Evolutionary conservation across 345 rosid genomes (phyloP).

Genomic region (Corchorus olitorius): DNA sequence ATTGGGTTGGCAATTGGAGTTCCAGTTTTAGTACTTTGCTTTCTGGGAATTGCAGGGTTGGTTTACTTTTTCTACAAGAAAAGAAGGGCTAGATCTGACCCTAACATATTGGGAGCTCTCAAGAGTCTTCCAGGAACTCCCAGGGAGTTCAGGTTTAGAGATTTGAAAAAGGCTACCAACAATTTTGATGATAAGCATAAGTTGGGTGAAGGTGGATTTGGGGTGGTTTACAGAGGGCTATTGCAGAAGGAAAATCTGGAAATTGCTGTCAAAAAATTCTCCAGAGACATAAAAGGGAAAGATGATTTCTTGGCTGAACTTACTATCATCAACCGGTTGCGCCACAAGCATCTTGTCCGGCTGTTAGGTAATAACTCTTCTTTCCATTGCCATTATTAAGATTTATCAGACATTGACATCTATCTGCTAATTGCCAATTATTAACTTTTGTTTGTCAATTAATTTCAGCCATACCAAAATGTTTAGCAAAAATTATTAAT

Average conservation of each 20-base stretch:
- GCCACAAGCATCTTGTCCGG: constrained; percentile 60
- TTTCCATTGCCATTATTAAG: not conserved
- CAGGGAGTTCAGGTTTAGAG: constrained; percentile 47
- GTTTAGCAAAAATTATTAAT: not conserved
- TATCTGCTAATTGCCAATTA: not conserved
- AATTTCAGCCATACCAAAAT: not conserved
- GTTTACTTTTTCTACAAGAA: constrained; percentile 22
- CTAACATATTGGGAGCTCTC: constrained; percentile 43
- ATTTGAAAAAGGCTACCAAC: constrained; percentile 60
- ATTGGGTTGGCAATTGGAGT: constrained; percentile 37
- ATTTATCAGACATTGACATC: not conserved
- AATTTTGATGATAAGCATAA: constrained; percentile 53
- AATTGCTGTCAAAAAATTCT: constrained; percentile 59
- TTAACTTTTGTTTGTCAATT: not conserved
- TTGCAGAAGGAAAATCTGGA: constrained; percentile 41
- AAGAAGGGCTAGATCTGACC: constrained; percentile 30
- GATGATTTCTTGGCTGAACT: constrained; percentile 63
- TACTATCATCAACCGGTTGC: constrained; percentile 61
- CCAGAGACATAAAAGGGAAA: constrained; percentile 44
- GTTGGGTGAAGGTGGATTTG: constrained; percentile 62
- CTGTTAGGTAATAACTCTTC: constrained; percentile 43
- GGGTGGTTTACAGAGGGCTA: constrained; percentile 54
- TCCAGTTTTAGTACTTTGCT: constrained; percentile 8
- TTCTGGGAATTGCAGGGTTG: constrained; percentile 19
- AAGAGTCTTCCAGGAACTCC: constrained; percentile 55